Base-by-base conservation (phyloP, 495 filamentous ascomycete genomes). In the Xylaria acuta region DNA sequence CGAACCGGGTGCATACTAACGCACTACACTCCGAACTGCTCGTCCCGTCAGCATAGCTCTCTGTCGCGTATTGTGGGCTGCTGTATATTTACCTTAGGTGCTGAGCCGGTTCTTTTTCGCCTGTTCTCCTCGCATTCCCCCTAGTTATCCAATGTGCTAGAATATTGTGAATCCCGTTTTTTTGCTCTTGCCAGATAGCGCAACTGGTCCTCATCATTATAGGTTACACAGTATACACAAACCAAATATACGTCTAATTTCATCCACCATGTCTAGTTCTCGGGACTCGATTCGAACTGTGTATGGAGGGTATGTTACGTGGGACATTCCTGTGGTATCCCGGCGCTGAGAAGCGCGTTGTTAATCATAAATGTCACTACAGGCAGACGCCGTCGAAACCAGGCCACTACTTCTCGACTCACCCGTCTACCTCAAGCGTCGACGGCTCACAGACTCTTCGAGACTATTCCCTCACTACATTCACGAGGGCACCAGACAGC, bases 251-350 rank as follows among this genome's bases (percentile, higher is more conserved):
- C 38, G 9, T 63, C 22, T 27, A 30, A 41, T 43, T 7, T 6
- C 9, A 43, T 3, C 20, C 1, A 40, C 58, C 1, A 64, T 64
- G 60, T 12, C 60, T 3, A 43, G 2, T 22, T 43, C 36, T 30
- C 38, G 2, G 7, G 1, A 16, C n/a, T 64, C 60, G 38, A 64
- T 1, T n/a, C 60, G 43, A 64, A 8, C 60, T 18, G n/a, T 30
- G 38, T 64, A 64, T 11, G 60, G 60, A 27, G 60, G 60, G 60
- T 64, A 64, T 30, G 38, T 64, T 5, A 62, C 59, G 4, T 9
- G 20, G 58, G 9, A 40, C n/a, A 22, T 62, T 7, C 20, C 58
- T 36, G 11, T 18, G 25, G 9, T 32, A 12, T 25, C 7, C 38
- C n/a, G 38, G 38, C 36, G 22, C 11, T 30, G 8, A 14, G 38